phyloP scores from a whole-genome alignment of 495 filamentous ascomycete genomes.

The Lichina pygmaea region DNA sequence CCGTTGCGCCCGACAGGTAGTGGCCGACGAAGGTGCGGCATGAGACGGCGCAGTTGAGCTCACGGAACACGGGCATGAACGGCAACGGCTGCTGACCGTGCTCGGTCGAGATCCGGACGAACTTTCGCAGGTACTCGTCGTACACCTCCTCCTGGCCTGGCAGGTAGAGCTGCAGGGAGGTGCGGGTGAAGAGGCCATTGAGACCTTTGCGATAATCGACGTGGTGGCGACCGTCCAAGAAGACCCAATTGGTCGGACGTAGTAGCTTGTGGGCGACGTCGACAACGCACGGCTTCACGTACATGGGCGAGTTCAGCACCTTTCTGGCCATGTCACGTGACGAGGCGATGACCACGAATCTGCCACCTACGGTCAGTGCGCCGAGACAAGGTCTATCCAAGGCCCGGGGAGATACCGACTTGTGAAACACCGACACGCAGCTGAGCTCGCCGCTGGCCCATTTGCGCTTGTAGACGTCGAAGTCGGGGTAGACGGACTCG shows the following conservation, averaged over 20 bases:
- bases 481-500: conserved; percentile 73
- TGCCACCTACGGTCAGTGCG: conserved; percentile 9
- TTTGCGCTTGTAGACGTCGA: conserved; percentile 71
- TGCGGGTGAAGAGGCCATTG: conserved; percentile 81
- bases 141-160: conserved; percentile 84
- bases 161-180: conserved; percentile 66
- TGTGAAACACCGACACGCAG: conserved; percentile 97
- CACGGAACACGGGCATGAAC: conserved; percentile 84
- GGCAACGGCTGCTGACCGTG: conserved; percentile 42
- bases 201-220: conserved; percentile 94
- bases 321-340: conserved; percentile 90
- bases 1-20: conserved; percentile 66
- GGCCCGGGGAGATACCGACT: conserved; percentile 29
- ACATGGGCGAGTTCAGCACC: conserved; percentile 81
- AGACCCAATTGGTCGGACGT: conserved; percentile 84
- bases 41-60: conserved; percentile 84
- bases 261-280: conserved; percentile 88
- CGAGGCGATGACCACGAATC: conserved; percentile 93
- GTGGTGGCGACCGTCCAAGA: conserved; percentile 83
- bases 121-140: conserved; percentile 57
- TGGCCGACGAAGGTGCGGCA: conserved; percentile 92
- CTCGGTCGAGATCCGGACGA: conserved; percentile 45
- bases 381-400: background rate
- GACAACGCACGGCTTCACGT: conserved; percentile 91
- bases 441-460: conserved; percentile 77